Evolutionary conservation across 768 basidiomycete genomes (phyloP), one percentile per base, ranked within the genome.

Genomic region (Artomyces pyxidatus): DNA sequence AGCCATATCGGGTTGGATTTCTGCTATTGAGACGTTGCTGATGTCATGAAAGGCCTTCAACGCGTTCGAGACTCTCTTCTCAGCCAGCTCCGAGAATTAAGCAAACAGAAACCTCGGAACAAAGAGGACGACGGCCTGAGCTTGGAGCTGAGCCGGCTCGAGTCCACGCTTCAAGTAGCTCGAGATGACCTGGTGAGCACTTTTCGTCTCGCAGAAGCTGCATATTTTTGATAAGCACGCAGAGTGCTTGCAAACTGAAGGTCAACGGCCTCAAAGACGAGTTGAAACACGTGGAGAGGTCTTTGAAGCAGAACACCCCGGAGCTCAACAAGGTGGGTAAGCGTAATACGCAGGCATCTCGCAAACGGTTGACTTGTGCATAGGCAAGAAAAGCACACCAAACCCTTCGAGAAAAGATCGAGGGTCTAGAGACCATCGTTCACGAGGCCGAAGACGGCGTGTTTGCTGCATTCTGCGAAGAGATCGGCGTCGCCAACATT

Each of bases 261-360:
- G 70, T 93, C 21, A 80, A 72, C 5, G 92, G 92, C 25, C 71
- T 91, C 51, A 83, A 83, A 58, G 83, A 87, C 53, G 93, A 98
- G 61, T 68, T 93, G 23, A 89, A 88, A 64, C 83, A 92, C 54
- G 68, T 88, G 44, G 79, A 86, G 29, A 75, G 77, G 54, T 83
- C 88, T 55, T 67, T 86, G 4, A 84, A 78, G 60, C 78, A 73
- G 58, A 70, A 77, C 40, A 61, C 72, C 8, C 88, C 86, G 0
- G 86, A 90, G 51, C 66, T 85, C 45, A 79, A 81, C 58, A 86
- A 83, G 75, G 90, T 83, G 54, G 12, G n/a, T 16, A 6, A 21
- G 45, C 37, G 7, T 45, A 21, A n/a, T 16, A 4, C 35, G 16
- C 35, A 10, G 5, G n/a, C n/a, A n/a, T n/a, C n/a, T n/a, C n/a